These are phyloP conservation scores for Yamadazyma takamatsuzukensis DNA, from an alignment of 805 yeast species.

Conservation along the genomic window DNA sequence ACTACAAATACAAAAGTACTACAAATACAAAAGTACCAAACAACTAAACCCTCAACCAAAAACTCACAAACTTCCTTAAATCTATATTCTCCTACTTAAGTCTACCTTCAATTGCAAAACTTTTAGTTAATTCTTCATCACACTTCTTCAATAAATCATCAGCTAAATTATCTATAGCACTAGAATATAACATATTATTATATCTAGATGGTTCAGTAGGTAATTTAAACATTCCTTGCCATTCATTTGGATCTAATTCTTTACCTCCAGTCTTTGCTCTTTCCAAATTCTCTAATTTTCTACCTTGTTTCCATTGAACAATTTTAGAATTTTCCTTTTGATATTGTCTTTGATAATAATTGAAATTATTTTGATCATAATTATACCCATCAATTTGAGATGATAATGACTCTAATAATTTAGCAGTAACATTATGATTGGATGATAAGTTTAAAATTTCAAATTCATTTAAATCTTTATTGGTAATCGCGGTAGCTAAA, in stretches of 20 bases:
- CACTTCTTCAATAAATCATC: slow-evolving; percentile 69
- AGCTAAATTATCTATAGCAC: slow-evolving; percentile 67
- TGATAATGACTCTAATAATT: slow-evolving; percentile 57
- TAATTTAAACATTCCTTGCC: slow-evolving; percentile 62
- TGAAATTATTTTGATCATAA: slow-evolving; percentile 75
- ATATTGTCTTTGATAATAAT: slow-evolving; percentile 75
- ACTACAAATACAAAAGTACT: no score
- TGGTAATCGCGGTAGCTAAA: slow-evolving; percentile 9
- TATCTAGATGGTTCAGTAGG: slow-evolving; percentile 74
- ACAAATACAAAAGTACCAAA: no score
- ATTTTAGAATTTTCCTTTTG: slow-evolving; percentile 68
- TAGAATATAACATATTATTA: slow-evolving; percentile 65
- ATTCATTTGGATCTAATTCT: slow-evolving; percentile 55
- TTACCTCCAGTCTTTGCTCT: slow-evolving; percentile 57
- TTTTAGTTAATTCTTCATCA: slow-evolving; percentile 61
- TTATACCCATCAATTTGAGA: slow-evolving; percentile 71
- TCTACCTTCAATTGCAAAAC: slow-evolving; percentile 56
- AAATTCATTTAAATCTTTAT: slow-evolving; percentile 21
- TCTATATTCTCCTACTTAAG: slow-evolving; percentile 19
- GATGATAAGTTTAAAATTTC: slow-evolving; percentile 40
- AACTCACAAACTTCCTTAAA: no score
- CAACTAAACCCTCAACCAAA: no score
- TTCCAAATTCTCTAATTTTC: slow-evolving; percentile 61
- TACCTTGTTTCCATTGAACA: slow-evolving; percentile 69
- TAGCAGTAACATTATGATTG: slow-evolving; percentile 42